phyloP scores from a whole-genome alignment of 768 basidiomycete species.

The Amanita pseudoporphyria region DNA sequence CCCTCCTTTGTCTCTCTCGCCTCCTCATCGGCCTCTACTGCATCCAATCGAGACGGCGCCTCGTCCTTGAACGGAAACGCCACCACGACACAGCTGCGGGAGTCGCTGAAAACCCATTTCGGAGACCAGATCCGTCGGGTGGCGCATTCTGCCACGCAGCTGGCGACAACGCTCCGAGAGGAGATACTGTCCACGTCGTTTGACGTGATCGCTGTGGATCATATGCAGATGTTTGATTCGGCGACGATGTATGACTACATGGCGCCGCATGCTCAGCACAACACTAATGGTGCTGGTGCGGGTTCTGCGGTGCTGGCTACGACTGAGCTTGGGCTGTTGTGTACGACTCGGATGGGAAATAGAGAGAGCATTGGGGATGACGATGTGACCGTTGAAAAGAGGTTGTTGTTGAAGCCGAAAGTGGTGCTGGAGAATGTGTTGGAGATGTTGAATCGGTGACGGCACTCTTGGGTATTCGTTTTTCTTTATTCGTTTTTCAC shows the following conservation, averaged over 20 bases:
- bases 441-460: constrained; percentile 26
- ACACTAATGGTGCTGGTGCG: constrained; percentile 41
- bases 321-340: constrained; percentile 63
- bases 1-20: constrained; percentile 14
- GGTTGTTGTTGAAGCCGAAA: constrained; percentile 60
- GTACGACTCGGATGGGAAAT: constrained; percentile 40
- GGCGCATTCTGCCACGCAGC: constrained; percentile 48
- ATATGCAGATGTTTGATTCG: constrained; percentile 37
- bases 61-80: constrained; percentile 1
- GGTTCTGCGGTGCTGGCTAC: constrained; percentile 52
- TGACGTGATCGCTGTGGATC: constrained; percentile 55
- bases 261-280: constrained; percentile 18
- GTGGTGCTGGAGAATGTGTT: constrained; percentile 67
- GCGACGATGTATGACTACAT: constrained; percentile 19
- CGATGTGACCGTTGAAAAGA: constrained; percentile 41
- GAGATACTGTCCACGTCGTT: constrained; percentile 75
- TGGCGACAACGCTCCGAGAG: constrained; percentile 58
- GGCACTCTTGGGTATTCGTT: background rate
- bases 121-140: constrained; percentile 57
- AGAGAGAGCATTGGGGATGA: constrained; percentile 16
- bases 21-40: constrained; percentile 5
- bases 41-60: constrained; percentile 1
- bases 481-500: background rate
- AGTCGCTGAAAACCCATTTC: constrained; percentile 34
- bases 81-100: constrained; percentile 8